phyloP scores from a whole-genome alignment of 768 basidiomycete genomes.

The Termitomyces sp. region DNA sequence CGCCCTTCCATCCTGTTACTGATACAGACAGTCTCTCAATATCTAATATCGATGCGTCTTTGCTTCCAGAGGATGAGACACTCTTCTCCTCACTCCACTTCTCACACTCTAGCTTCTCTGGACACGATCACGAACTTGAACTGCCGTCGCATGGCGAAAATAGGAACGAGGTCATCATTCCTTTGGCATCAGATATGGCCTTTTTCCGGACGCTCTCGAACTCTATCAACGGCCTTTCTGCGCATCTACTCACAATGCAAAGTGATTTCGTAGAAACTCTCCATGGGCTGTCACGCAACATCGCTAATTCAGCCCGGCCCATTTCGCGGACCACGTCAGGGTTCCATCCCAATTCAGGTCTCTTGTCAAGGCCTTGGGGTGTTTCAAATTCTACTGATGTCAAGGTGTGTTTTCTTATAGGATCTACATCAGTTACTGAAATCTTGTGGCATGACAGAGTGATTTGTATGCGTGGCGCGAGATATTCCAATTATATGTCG shows the following conservation, averaged over 20 bases:
- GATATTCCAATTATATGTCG: conserved; percentile 85
- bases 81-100: neutral
- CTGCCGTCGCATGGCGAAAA: neutral
- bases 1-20: neutral
- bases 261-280: conserved; percentile 46
- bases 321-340: conserved; percentile 35
- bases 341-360: conserved; percentile 46
- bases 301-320: conserved; percentile 42
- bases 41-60: neutral
- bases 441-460: conserved; percentile 27
- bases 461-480: conserved; percentile 90
- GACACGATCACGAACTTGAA: neutral
- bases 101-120: neutral
- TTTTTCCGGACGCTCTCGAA: conserved; percentile 77
- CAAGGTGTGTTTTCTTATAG: conserved; percentile 17
- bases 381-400: conserved; percentile 14
- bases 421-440: neutral
- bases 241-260: conserved; percentile 51
- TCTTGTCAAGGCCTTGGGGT: conserved; percentile 37
- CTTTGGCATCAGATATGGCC: conserved; percentile 73
- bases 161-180: conserved; percentile 62
- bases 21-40: neutral
- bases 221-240: conserved; percentile 51
- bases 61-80: neutral
- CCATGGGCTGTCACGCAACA: conserved; percentile 32